A percentile compares a stretch with the other conserved stretches of the same genome.
Evolutionary conservation across 768 basidiomycete species (phyloP).

Genomic region (Rhizopogon salebrosus): DNA sequence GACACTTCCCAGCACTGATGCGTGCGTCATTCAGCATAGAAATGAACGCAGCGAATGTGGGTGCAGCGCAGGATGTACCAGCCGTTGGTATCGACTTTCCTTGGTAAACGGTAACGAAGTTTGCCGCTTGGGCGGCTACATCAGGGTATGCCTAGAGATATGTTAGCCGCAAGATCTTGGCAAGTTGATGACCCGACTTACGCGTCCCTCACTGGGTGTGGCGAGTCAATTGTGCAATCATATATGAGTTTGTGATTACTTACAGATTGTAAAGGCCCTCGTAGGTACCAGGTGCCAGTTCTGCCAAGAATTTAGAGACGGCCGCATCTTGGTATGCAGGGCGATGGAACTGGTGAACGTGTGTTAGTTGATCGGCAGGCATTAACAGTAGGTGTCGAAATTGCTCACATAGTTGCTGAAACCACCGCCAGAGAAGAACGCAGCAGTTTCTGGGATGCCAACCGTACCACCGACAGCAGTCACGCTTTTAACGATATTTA

Average conservation of each 20-base stretch:
- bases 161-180: not conserved
- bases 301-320: slow-evolving; percentile 39
- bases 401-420: slow-evolving; percentile 61
- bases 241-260: slow-evolving; percentile 10
- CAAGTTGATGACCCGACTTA: slow-evolving; percentile 23
- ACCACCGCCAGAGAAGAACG: slow-evolving; percentile 64
- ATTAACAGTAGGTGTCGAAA: too few relatives aligned
- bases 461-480: slow-evolving; percentile 69
- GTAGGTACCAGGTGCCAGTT: slow-evolving; percentile 44
- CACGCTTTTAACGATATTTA: slow-evolving; percentile 36
- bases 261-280: slow-evolving; percentile 57
- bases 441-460: slow-evolving; percentile 54
- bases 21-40: slow-evolving; percentile 64
- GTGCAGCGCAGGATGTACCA: slow-evolving; percentile 65
- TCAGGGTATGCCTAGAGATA: slow-evolving; percentile 52
- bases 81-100: slow-evolving; percentile 37
- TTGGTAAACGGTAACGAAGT: slow-evolving; percentile 43
- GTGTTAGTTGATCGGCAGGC: not conserved
- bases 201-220: slow-evolving; percentile 44
- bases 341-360: slow-evolving; percentile 37
- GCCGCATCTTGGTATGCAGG: slow-evolving; percentile 49
- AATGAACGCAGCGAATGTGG: slow-evolving; percentile 59
- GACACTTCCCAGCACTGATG: slow-evolving; percentile 31
- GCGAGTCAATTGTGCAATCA: not conserved
- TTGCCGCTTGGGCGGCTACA: slow-evolving; percentile 52